These are phyloP conservation scores for Plasmopara viticola DNA, from an alignment of 352 stramenopile species.

Conservation along the genomic window DNA sequence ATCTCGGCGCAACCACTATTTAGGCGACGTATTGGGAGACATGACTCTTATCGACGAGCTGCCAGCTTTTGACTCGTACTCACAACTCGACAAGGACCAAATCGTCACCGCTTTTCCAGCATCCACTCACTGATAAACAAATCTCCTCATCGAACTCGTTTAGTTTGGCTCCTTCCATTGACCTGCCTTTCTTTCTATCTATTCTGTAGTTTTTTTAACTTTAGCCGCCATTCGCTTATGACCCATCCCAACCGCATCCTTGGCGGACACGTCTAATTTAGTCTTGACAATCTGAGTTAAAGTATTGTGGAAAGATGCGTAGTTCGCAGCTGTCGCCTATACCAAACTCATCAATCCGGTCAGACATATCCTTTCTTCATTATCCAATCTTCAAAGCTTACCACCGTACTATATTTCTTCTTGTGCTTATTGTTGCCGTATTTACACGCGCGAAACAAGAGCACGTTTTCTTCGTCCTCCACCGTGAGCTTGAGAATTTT, in stretches of 20 bases:
- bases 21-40: slow-evolving; percentile 65
- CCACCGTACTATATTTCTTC: slow-evolving; percentile 75
- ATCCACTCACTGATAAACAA: slow-evolving; percentile 20
- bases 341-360: slow-evolving; percentile 8
- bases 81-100: slow-evolving; percentile 33
- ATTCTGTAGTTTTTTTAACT: slow-evolving; percentile 65
- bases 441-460: slow-evolving; percentile 69
- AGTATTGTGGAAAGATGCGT: slow-evolving; percentile 61
- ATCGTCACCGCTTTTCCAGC: slow-evolving; percentile 45
- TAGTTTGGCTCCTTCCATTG: slow-evolving; percentile 20
- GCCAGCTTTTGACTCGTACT: slow-evolving; percentile 39
- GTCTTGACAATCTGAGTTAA: slow-evolving; percentile 70
- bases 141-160: slow-evolving; percentile 27
- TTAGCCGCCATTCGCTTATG: slow-evolving; percentile 37
- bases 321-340: slow-evolving; percentile 50
- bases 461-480: slow-evolving; percentile 42
- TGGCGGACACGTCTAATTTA: slow-evolving; percentile 35
- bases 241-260: slow-evolving; percentile 22
- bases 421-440: slow-evolving; percentile 88
- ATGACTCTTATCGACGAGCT: slow-evolving; percentile 61
- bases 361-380: slow-evolving; percentile 1
- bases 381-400: slow-evolving; percentile 15
- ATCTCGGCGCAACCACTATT: slow-evolving; percentile 71
- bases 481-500: slow-evolving; percentile 32
- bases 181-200: slow-evolving; percentile 26